A percentile compares a stretch with the other conserved stretches of the same genome.
Conservation (phyloP, 108 stramenopile genomes). For the Mediolabrus comicus region DNA sequence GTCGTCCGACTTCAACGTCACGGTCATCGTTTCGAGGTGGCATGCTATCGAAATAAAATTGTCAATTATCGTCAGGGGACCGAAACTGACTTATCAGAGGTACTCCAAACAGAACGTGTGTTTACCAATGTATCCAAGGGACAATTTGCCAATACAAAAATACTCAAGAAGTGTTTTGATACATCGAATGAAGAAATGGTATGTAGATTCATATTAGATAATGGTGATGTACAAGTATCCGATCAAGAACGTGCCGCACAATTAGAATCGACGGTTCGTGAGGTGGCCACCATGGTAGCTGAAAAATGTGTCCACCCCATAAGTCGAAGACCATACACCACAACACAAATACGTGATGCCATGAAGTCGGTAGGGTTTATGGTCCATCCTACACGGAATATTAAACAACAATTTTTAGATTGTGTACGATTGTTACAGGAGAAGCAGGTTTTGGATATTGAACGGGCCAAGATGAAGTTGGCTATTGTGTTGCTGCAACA, state of each 20-base stretch:
- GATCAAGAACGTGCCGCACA: constrained; percentile 88
- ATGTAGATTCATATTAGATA: constrained; percentile 80
- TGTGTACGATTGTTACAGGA: constrained; percentile 84
- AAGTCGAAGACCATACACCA: constrained; percentile 87
- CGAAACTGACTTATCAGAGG: constrained; percentile 97
- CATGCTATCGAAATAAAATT: constrained; percentile 98
- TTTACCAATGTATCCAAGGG: constrained; percentile 98
- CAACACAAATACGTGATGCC: constrained; percentile 83
- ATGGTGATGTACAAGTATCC: constrained; percentile 90
- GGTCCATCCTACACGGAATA: constrained; percentile 83
- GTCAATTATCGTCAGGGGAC: constrained; percentile 95
- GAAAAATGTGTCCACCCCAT: constrained; percentile 91
- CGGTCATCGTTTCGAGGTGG: constrained; percentile 98
- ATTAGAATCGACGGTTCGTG: constrained; percentile 73
- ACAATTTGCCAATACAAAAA: constrained; percentile 85
- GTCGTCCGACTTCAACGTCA: constrained; percentile 85
- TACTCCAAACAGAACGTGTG: constrained; percentile 94
- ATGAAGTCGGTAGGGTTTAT: constrained; percentile 84
- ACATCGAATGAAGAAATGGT: constrained; percentile 77
- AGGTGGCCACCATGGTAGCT: constrained; percentile 91
- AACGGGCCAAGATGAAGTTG: constrained; percentile 94
- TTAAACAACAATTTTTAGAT: constrained; percentile 96
- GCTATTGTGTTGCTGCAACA: constrained; percentile 46
- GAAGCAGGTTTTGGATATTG: constrained; percentile 85
- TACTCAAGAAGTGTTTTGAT: constrained; percentile 87